Evolutionary conservation across 257 asterid genomes (phyloP), one percentile per base, ranked within the genome.

Genomic region (Petrea volubilis): DNA sequence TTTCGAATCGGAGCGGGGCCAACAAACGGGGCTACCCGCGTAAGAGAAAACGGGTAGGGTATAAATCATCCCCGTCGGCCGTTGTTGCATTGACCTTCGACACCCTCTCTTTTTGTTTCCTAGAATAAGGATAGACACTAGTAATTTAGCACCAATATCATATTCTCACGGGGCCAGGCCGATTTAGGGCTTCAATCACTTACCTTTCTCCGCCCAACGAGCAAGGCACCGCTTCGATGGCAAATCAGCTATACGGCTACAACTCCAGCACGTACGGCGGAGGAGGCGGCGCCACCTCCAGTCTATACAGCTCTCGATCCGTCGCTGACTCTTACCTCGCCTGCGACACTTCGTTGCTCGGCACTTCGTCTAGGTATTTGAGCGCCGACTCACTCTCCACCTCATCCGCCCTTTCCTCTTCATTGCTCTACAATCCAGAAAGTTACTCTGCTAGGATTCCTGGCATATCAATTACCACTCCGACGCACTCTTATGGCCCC

Each of bases 211-310:
- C 61, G 38, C 7, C 68, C 57, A 44, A 6, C n/a, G 23, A 24
- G n/a, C 24, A 33, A 25, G 40, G 61, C 44, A 68, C 58, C 23
- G 61, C 59, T 29, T 34, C 15, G 64, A 85, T 87, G 96, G 82
- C 90, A 66, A 91, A 91, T 59, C 89, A 81, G 63, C 81, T 81
- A 55, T 85, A 80, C 83, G 87, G 89, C 77, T 86, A 77, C 82
- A 76, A 69, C 75, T 70, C 77, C 70, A 78, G 71, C 81, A 34
- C 70, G 67, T 65, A 75, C 83, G 81, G 81, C 68, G 87, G 79
- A 1, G 82, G 68, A 15, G 80, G 64, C 43, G 79, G 63, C 64
- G 74, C 77, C 46, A 70, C 74, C 74, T 68, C 71, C 73, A 77
- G 76, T 52, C 78, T 68, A 67, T 77, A 73, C 72, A 50, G 29